Conservation (phyloP, 2,329 filamentous ascomycete genomes). For the Talaromyces albobiverticillius region DNA sequence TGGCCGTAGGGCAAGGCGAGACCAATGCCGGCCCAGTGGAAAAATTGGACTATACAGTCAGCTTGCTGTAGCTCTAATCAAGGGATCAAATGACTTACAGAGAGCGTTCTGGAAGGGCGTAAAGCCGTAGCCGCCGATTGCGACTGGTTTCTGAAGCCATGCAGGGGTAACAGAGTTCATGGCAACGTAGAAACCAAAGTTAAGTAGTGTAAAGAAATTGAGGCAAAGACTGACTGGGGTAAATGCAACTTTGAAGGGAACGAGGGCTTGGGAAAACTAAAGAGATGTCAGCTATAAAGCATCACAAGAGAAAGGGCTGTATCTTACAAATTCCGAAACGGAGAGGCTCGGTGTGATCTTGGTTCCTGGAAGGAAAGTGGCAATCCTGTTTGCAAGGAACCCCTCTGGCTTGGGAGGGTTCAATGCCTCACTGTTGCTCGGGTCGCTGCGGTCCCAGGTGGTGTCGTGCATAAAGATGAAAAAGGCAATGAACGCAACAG, state of each 20-base stretch:
- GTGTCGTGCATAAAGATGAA: slow-evolving; percentile 10
- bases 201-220: slow-evolving; percentile 1
- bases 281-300: background rate
- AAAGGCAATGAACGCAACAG: slow-evolving; percentile 2
- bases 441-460: background rate
- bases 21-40: slow-evolving; percentile 6
- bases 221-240: slow-evolving; percentile 5
- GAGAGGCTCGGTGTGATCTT: background rate
- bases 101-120: slow-evolving; percentile 1
- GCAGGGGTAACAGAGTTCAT: slow-evolving; percentile 4
- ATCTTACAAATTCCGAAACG: background rate
- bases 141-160: slow-evolving; percentile 5
- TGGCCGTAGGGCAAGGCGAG: slow-evolving; percentile 2
- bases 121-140: slow-evolving; percentile 7
- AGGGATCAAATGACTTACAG: slow-evolving; percentile 4
- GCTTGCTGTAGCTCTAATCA: background rate
- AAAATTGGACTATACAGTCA: slow-evolving; percentile 7
- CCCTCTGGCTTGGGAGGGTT: background rate
- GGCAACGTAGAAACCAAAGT: slow-evolving; percentile 8
- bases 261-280: background rate
- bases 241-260: slow-evolving; percentile 3
- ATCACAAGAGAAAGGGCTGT: background rate
- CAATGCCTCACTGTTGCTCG: background rate
- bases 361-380: slow-evolving; percentile 8
- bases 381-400: slow-evolving; percentile 6